Base-by-base conservation (phyloP, 768 basidiomycete genomes). In the Trametopsis cervina region DNA sequence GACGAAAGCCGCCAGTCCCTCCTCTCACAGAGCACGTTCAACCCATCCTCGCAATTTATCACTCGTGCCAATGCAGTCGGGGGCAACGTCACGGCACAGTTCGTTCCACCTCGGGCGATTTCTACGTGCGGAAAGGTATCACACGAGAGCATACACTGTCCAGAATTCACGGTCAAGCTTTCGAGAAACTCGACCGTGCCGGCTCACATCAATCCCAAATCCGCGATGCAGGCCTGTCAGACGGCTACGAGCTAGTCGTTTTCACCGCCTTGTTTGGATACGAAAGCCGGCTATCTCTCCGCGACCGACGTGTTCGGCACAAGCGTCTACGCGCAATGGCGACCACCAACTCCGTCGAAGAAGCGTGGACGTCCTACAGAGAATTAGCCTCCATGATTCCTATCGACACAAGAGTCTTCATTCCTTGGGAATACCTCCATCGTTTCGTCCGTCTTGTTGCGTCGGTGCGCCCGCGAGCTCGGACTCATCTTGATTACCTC, bases 381-480 rank as follows among this genome's bases (percentile, higher is more conserved):
- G 12, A 52, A 67, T 18, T 35, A 50, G 24, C 54, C 61, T 24
- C 54, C 51, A 0, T 49, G 25, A 39, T 41, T 25, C 48, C 26
- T 7, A 15, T 15, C 15, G 29, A 18, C 7, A 21, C 6, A 15
- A 42, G 38, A 4, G 23, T 54, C n/a, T 41, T 38, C 45, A 25
- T 67, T 68, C 51, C 70, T 65, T 26, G 59, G 51, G 50, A 57
- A 45, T 72, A 78, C 49, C 76, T 89, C 29, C 82, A 85, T 55
- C 74, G 75, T 23, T 66, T 91, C 41, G 69, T 69, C 15, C 78
- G 80, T 24, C 72, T 82, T 35, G 68, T 91, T n/a, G 69, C 78
- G 0, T 60, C 67, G 29, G 61, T 71, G 48, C 66, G 65, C 26
- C 80, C 81, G 24, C 78, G 76, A 54, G 81, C 81, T 4, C 78